Evolutionary conservation across 1,139 yeast genomes (phyloP).

Genomic region (Yamadazyma oceani): DNA sequence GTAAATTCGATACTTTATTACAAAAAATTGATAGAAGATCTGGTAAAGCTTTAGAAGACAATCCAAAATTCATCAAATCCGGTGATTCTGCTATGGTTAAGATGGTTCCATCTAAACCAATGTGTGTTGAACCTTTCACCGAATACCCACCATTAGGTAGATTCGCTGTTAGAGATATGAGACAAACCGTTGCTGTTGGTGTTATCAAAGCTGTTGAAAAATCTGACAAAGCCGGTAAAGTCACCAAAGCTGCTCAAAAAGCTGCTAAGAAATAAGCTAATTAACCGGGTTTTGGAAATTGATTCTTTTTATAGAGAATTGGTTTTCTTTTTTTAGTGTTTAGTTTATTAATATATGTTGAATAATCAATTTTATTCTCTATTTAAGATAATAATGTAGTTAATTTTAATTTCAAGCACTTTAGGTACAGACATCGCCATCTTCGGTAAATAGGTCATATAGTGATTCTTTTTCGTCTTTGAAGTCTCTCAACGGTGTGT

Average conservation of each 20-base stretch:
- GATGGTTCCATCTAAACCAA: constrained; percentile 92
- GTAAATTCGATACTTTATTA: constrained; percentile 81
- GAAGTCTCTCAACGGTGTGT: too few relatives aligned
- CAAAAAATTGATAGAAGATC: constrained; percentile 71
- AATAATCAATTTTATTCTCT: too few relatives aligned
- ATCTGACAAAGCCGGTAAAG: constrained; percentile 95
- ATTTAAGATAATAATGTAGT: too few relatives aligned
- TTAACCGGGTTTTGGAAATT: constrained; percentile 4
- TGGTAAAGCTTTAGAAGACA: constrained; percentile 82
- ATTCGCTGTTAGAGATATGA: constrained; percentile 99
- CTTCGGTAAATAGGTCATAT: too few relatives aligned
- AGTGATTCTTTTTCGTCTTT: too few relatives aligned
- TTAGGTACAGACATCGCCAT: too few relatives aligned
- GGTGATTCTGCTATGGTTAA: constrained; percentile 80
- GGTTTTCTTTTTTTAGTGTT: constrained; percentile 4
- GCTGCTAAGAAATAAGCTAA: constrained; percentile 88
- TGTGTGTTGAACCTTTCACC: constrained; percentile 96
- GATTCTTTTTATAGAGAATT: background rate
- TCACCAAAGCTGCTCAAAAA: constrained; percentile 99
- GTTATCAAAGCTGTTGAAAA: constrained; percentile 98
- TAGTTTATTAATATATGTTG: constrained; percentile 3
- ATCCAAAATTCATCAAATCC: constrained; percentile 40
- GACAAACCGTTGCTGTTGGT: constrained; percentile 99
- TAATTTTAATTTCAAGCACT: too few relatives aligned
- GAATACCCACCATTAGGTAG: constrained; percentile 99